phyloP scores from a whole-genome alignment of 208 protist genomes.

The Vickermania spadyakhi region DNA sequence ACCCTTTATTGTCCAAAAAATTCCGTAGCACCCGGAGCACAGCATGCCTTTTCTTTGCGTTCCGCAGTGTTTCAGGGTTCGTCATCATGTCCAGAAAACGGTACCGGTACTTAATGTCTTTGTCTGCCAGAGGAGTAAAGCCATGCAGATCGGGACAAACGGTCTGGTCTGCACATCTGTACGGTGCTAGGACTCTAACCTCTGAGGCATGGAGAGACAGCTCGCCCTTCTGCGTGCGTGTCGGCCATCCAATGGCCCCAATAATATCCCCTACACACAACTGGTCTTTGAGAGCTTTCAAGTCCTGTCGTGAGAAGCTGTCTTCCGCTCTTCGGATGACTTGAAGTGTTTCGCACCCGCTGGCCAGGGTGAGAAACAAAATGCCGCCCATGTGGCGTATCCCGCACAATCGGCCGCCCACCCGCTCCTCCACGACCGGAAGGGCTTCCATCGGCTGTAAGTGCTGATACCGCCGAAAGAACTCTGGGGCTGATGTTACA shows the following conservation, averaged over 20 bases:
- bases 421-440: constrained; percentile 13
- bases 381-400: constrained; percentile 80
- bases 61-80: constrained; percentile 30
- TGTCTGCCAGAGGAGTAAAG: constrained; percentile 54
- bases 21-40: constrained; percentile 50
- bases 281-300: constrained; percentile 32
- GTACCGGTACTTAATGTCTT: constrained; percentile 80
- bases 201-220: constrained; percentile 60
- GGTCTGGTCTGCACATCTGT: constrained; percentile 78
- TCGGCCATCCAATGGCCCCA: constrained; percentile 63
- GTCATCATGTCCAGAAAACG: constrained; percentile 87
- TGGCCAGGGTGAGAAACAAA: constrained; percentile 70
- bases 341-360: constrained; percentile 54
- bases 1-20: constrained; percentile 62
- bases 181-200: constrained; percentile 59
- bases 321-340: constrained; percentile 49
- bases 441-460: constrained; percentile 19
- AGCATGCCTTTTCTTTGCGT: constrained; percentile 52
- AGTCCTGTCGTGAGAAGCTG: constrained; percentile 30
- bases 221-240: constrained; percentile 73
- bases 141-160: constrained; percentile 68
- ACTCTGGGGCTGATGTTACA: constrained; percentile 32
- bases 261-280: constrained; percentile 81
- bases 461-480: constrained; percentile 29
- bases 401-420: constrained; percentile 65